Evolutionary conservation across 2,329 filamentous ascomycete genomes (phyloP).

Genomic region (Aureobasidium sp.): DNA sequence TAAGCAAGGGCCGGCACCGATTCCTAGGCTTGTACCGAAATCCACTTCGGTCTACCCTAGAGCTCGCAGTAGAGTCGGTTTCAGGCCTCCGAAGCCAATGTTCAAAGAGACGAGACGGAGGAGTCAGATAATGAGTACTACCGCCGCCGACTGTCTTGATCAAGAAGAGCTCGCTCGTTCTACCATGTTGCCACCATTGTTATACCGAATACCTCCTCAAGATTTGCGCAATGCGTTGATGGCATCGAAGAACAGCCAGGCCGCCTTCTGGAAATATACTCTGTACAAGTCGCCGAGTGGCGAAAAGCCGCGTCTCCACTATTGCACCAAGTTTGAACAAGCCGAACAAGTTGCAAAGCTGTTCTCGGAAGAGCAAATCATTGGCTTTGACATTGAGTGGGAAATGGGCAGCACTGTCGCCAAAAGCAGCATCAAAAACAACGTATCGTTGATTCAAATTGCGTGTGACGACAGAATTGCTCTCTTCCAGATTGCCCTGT

Average conservation of each 20-base stretch:
- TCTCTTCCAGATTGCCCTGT: conserved; percentile 69
- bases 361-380: conserved; percentile 59
- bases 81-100: conserved; percentile 2
- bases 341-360: conserved; percentile 59
- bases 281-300: conserved; percentile 53
- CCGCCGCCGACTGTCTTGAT: not conserved
- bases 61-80: not conserved
- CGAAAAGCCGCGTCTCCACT: conserved; percentile 60
- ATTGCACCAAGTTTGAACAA: conserved; percentile 60
- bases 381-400: conserved; percentile 95
- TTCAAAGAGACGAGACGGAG: not conserved
- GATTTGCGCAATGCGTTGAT: conserved; percentile 5
- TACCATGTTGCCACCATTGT: not conserved
- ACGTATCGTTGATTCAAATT: conserved; percentile 76
- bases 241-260: conserved; percentile 1
- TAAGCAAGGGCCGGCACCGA: not conserved
- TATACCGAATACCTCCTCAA: conserved; percentile 4
- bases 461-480: conserved; percentile 68
- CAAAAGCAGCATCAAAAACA: conserved; percentile 46
- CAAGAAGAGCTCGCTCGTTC: not conserved
- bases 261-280: conserved; percentile 51
- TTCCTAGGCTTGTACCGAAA: not conserved
- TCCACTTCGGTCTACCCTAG: not conserved
- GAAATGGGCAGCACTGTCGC: conserved; percentile 33
- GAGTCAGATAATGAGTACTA: not conserved